These are phyloP conservation scores for Tranzscheliella williamsii DNA, from an alignment of 1,284 basidiomycete genomes.

Conservation along the genomic window DNA sequence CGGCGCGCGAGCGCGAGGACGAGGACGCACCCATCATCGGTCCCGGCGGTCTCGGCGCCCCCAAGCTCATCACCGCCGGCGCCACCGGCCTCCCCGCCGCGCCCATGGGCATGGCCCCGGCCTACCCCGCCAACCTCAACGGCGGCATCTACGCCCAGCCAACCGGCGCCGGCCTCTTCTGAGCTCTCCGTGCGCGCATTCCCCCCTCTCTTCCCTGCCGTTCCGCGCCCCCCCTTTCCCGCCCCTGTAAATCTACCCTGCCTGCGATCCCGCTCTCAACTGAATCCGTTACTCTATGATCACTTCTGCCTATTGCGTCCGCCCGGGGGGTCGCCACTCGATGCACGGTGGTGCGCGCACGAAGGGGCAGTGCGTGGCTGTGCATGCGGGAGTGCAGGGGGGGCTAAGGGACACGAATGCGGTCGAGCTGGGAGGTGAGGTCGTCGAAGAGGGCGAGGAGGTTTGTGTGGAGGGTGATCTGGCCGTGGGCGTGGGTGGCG, in stretches of 20 bases:
- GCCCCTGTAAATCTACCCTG: too few species aligned
- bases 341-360: too few species aligned
- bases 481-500: conserved; percentile 82
- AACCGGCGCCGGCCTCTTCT: too few species aligned
- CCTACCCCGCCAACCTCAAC: conserved; percentile 33
- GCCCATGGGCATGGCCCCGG: neutral
- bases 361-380: too few species aligned
- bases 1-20: conserved; percentile 80
- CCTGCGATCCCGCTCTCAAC: too few species aligned
- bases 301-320: too few species aligned
- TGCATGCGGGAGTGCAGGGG: too few species aligned
- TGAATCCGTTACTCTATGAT: too few species aligned
- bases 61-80: conserved; percentile 45
- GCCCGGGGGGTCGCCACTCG: too few species aligned
- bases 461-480: conserved; percentile 76
- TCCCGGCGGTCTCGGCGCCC: conserved; percentile 32
- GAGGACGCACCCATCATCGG: conserved; percentile 50
- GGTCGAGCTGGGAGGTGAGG: conserved; percentile 18
- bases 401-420: conserved; percentile 17
- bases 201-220: too few species aligned
- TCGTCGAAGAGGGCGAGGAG: conserved; percentile 22
- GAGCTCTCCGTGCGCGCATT: too few species aligned
- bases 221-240: too few species aligned
- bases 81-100: conserved; percentile 9
- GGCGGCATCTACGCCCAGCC: conserved; percentile 40